These are phyloP conservation scores for Aspergillus aculeatus DNA, from an alignment of 2,329 filamentous ascomycete genomes.

Conservation along the genomic window DNA sequence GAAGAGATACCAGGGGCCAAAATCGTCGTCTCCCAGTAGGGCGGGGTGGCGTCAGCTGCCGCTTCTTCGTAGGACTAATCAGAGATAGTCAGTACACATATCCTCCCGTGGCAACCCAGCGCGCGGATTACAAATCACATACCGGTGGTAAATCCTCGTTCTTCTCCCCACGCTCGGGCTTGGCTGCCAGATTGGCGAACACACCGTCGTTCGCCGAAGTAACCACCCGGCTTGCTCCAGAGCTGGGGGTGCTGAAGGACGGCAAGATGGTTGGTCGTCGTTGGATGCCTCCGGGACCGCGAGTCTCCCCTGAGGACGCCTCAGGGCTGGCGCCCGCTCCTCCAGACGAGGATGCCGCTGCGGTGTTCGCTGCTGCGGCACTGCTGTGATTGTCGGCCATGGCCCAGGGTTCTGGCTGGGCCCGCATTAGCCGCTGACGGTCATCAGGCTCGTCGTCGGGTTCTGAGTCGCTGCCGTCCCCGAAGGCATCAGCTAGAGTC, in stretches of 20 bases:
- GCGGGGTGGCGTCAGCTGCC: conserved; percentile 89
- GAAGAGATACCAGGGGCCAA: conserved; percentile 86
- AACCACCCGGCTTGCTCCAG: conserved; percentile 54
- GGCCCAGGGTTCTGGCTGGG: conserved; percentile 45
- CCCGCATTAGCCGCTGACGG: conserved; percentile 79
- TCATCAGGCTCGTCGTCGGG: conserved; percentile 73
- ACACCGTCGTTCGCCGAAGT: conserved; percentile 87
- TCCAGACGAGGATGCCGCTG: conserved; percentile 29
- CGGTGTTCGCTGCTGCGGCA: conserved; percentile 10
- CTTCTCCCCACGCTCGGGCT: conserved; percentile 77
- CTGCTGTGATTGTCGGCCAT: conserved; percentile 31
- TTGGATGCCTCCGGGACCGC: conserved; percentile 32
- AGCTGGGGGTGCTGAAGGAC: conserved; percentile 44
- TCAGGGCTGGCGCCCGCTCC: conserved; percentile 9
- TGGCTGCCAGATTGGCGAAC: conserved; percentile 90
- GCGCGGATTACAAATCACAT: conserved; percentile 45
- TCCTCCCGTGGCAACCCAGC: not conserved
- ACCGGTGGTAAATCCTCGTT: conserved; percentile 92
- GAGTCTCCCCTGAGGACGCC: conserved; percentile 18
- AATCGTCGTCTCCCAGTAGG: conserved; percentile 99
- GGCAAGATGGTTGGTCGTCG: conserved; percentile 57
- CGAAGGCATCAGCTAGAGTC: conserved; percentile 90
- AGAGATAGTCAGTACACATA: not conserved
- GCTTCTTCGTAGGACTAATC: conserved; percentile 93
- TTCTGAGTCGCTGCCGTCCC: conserved; percentile 71